phyloP scores from a whole-genome alignment of 495 filamentous ascomycete species.

The Neurospora sp. region DNA sequence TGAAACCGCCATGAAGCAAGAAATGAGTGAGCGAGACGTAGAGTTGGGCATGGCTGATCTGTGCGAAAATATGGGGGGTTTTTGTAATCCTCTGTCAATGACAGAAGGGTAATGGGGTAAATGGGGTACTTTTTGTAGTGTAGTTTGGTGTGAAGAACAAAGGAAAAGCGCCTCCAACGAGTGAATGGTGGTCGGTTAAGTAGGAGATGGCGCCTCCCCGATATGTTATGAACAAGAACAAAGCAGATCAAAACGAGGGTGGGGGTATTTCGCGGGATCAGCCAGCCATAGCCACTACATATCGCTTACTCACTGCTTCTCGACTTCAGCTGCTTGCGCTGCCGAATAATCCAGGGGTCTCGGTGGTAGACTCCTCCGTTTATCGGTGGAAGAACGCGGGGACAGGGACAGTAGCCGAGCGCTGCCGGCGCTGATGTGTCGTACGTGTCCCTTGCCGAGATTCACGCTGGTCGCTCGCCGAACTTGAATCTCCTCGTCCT shows the following conservation, averaged over 20 bases:
- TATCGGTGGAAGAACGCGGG: slow-evolving; percentile 36
- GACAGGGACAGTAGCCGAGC: slow-evolving; percentile 58
- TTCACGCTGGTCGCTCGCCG: slow-evolving; percentile 58
- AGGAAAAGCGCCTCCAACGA: not conserved
- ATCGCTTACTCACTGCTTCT: not conserved
- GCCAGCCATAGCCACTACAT: not conserved
- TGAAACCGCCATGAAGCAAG: not conserved
- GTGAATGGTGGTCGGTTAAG: not conserved
- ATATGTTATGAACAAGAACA: not conserved
- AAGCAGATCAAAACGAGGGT: not conserved
- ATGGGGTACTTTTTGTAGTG: not conserved
- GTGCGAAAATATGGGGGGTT: not conserved
- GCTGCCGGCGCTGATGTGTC: slow-evolving; percentile 67
- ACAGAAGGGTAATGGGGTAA: not conserved
- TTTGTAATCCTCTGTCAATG: not conserved
- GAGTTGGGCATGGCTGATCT: not conserved
- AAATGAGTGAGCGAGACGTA: not conserved
- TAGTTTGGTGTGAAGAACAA: not conserved
- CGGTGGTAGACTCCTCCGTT: slow-evolving; percentile 16
- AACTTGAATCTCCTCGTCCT: slow-evolving; percentile 26
- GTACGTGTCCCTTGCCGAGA: slow-evolving; percentile 49
- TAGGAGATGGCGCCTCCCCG: not conserved
- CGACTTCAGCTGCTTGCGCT: not conserved
- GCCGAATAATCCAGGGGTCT: slow-evolving; percentile 1
- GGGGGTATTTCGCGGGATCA: not conserved